phyloP scores from a whole-genome alignment of 2,329 filamentous ascomycete genomes.

The Alternaria sp. region DNA sequence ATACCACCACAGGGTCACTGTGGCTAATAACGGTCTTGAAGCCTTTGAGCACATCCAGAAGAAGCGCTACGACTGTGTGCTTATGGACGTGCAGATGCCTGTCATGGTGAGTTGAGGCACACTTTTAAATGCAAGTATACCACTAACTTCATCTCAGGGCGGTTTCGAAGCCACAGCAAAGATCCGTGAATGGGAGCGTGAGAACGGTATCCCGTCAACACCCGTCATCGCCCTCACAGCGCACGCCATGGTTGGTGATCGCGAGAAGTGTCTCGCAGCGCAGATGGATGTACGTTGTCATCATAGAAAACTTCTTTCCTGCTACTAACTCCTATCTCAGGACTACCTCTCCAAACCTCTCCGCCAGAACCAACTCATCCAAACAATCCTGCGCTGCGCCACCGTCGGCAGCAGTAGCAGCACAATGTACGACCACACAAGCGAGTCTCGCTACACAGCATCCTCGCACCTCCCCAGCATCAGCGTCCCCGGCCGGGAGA shows the following conservation, averaged over 20 bases:
- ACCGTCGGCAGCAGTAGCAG: constrained; percentile 87
- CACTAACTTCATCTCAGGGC: constrained; percentile 65
- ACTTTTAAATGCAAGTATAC: not conserved
- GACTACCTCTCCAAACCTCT: constrained; percentile 97
- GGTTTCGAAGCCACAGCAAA: constrained; percentile 97
- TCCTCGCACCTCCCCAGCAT: constrained; percentile 12
- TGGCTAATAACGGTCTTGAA: constrained; percentile 93
- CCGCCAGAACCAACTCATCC: constrained; percentile 96
- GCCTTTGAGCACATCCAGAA: constrained; percentile 91
- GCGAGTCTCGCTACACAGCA: constrained; percentile 10
- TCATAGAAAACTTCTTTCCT: not conserved
- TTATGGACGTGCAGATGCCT: constrained; percentile 99
- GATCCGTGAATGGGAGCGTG: constrained; percentile 92
- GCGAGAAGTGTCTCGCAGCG: constrained; percentile 96
- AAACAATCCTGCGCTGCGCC: constrained; percentile 95
- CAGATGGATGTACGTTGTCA: constrained; percentile 79
- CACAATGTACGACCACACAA: constrained; percentile 73
- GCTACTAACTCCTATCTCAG: constrained; percentile 31
- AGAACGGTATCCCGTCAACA: constrained; percentile 78
- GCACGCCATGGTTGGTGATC: constrained; percentile 97
- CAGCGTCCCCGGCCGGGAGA: constrained; percentile 4
- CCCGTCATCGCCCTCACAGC: constrained; percentile 97
- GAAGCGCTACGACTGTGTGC: constrained; percentile 91
- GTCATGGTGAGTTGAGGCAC: constrained; percentile 74
- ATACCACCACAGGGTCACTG: constrained; percentile 89